Base-by-base conservation (phyloP, 352 stramenopile genomes). In the Globisporangium megalacanthum region DNA sequence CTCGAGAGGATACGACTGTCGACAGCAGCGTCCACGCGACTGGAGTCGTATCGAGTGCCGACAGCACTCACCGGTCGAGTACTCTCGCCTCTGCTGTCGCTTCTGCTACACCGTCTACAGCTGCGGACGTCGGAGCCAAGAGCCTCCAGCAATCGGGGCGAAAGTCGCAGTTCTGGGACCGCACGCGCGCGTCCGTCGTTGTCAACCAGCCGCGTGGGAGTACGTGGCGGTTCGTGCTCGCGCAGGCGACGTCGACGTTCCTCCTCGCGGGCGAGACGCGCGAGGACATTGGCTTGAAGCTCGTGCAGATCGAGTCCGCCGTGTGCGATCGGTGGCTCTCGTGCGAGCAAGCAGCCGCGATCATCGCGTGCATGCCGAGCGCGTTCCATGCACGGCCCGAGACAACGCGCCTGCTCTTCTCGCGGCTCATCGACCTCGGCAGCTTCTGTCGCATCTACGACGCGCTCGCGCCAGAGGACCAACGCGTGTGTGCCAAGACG, bases 291-390 rank as follows among this genome's bases (percentile, higher is more conserved):
- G 77, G 72, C 20, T 69, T 89, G 36, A 90, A 91, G 58, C 70
- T 94, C 56, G 79, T 91, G 45, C 79, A 91, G 64, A 89, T 94
- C 48, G 82, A 94, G 63, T 87, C 77, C 13, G 74, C 76, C 0
- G 73, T 90, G 17, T 90, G 79, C 37, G 79, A 89, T 52, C 82
- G 81, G 4, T 91, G 81, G 78, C 71, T 94, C n/a, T 81, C 76
- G 9, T 82, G 73, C 33, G 73, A 73, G 14, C 83, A 91, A 45
- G 83, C 79, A 0, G 68, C 73, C 6, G 69, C 84, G 59, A 91
- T 93, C 61, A 75, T 93, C 49, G 54, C 73, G 51, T 90, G 83
- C 54, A 88, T 93, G 81, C 83, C 83, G 1, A 65, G 60, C 0
- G 62, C 66, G 6, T 89, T 86, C 64, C 65, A 79, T 33, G 77